Conservation (phyloP, 345 rosid genomes). For the Salix arbutifolia region DNA sequence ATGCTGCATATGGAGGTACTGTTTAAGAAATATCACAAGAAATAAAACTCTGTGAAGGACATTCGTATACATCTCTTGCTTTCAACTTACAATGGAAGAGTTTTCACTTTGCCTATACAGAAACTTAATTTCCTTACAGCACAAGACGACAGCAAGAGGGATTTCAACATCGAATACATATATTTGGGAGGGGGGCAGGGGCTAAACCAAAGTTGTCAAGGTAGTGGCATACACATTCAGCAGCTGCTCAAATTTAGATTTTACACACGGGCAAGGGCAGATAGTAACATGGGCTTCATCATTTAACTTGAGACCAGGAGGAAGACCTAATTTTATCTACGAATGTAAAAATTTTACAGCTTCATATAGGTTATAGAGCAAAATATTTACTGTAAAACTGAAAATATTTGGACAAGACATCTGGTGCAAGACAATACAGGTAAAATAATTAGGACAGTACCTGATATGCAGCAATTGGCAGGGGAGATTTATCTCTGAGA, state of each 20-base stretch:
- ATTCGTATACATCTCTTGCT: not conserved
- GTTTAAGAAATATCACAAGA: not conserved
- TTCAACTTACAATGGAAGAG: not conserved
- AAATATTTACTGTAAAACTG: not conserved
- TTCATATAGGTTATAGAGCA: not conserved
- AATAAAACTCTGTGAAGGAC: not conserved
- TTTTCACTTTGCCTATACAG: not conserved
- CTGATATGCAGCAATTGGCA: conserved; percentile 96
- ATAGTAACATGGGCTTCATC: not conserved
- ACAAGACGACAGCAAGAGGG: too few species aligned
- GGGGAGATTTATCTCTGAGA: conserved; percentile 66
- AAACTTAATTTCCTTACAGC: too few species aligned
- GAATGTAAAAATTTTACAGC: not conserved
- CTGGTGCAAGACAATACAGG: not conserved
- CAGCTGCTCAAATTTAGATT: not conserved
- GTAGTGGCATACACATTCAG: not conserved
- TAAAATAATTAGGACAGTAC: conserved; percentile 25
- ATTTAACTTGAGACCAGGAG: not conserved
- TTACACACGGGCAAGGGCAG: not conserved
- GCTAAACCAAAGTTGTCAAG: not conserved
- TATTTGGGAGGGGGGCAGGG: not conserved
- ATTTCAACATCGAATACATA: too few species aligned
- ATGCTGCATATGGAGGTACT: not conserved
- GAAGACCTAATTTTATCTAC: not conserved
- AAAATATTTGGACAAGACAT: not conserved